Evolutionary conservation across 2,329 filamentous ascomycete species (phyloP), one percentile per base, ranked within the genome.

Genomic region (Venturia aucupariae): DNA sequence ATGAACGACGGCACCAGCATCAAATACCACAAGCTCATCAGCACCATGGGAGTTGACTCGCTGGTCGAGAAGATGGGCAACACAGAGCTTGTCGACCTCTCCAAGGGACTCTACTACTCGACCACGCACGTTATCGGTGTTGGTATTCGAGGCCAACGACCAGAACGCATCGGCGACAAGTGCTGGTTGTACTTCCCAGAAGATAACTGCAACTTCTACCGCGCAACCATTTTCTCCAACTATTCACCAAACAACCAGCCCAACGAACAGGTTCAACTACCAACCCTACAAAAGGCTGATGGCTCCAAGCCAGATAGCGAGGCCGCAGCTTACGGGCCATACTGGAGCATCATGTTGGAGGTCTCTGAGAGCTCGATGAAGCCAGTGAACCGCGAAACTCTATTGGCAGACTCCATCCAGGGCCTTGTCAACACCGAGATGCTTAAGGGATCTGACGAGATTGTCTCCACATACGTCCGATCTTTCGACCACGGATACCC

Each of bases 131-230:
- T 99, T 72, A 89, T 99, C 71, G 94, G 94, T 78, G 90, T 99
- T 68, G 94, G 94, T 79, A 84, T 99, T 73, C 91, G 94, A 74
- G 94, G 94, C 69, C 84, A 83, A 72, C 90, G 94, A 70, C 94
- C 94, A 46, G 92, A 96, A 78, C 89, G 91, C 75, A 99, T 99
- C 71, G 94, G 94, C 69, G 94, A 99, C 82, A 99, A 97, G 85
- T 99, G 94, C 87, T 99, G 94, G 92, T 83, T 99, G 69, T 99
- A 99, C 86, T 99, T 97, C 86, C 94, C 94, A 68, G 94, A 99
- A 79, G 89, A 96, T 78, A 89, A 99, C 84, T 97, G 92, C 83
- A 92, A 92, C 75, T 99, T 99, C 84, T 99, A 99, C 84, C 90
- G 94, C 71, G 94, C 94, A 74, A 99, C 94, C 74, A 97, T 99